Evolutionary conservation across 495 filamentous ascomycete genomes (phyloP), one percentile per base, ranked within the genome.

Genomic region (Pyrenopolyporus hunteri): DNA sequence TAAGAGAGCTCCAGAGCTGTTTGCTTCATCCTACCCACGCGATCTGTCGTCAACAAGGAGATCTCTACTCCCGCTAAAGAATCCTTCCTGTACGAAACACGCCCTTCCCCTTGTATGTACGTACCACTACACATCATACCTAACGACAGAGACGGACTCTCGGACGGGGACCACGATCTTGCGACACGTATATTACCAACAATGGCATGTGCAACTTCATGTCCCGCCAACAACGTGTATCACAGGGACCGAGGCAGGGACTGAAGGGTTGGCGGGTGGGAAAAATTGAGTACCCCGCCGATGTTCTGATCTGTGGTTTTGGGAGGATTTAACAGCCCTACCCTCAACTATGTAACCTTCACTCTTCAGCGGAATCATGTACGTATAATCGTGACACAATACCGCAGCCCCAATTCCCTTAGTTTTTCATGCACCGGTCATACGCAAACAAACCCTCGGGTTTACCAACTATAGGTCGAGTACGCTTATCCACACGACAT

Each of bases 401-500:
- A 58, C 47, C 39, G 9, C 20, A 43, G 37, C 11, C n/a, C 20
- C 11, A 51, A 29, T 8, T 4, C 22, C 47, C 16, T 54, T 47
- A 35, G 48, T 51, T 35, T n/a, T 10, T 25, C 29, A 26, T 39
- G 22, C 14, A 35, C 22, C n/a, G 2, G 25, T 59, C 20, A 64
- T 5, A 64, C 61, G 29, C 44, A 52, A 64, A 35, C 39, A 47
- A 5, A 33, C 4, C 32, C 20, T 57, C 46, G 7, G 37, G 39
- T 46, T 17, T n/a, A n/a, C n/a, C n/a, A n/a, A n/a, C n/a, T n/a
- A n/a, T n/a, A n/a, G n/a, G n/a, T n/a, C n/a, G n/a, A n/a, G n/a
- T n/a, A n/a, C n/a, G n/a, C n/a, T n/a, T n/a, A n/a, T n/a, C n/a
- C n/a, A n/a, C n/a, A n/a, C n/a, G n/a, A n/a, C n/a, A n/a, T n/a